Base-by-base conservation (phyloP, 2,329 filamentous ascomycete species). In the Calonectria ilicicola region DNA sequence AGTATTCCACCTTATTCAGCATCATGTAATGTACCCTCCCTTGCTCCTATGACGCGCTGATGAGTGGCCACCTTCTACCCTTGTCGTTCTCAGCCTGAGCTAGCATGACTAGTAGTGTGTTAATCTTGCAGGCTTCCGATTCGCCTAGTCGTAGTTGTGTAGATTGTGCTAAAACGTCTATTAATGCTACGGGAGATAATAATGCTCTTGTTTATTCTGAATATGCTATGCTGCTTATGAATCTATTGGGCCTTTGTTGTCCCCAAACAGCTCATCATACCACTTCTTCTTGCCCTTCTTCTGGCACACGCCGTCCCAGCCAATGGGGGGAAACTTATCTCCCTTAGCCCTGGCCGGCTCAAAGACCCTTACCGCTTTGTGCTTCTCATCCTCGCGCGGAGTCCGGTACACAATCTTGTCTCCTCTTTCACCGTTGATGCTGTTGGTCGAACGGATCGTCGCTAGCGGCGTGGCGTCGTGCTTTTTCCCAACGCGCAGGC, bases 271-370 rank as follows among this genome's bases (percentile, higher is more conserved):
- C 67, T 81, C 79, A 14, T 83, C 79, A 35, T 83, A 75, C 83
- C 83, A 84, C 26, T 65, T 73, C 10, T 60, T 60, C 60, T 66
- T 75, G 26, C 71, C 69, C 5, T 77, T 78, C 62, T 78, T 80
- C 65, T 84, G 82, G 65, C 83, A 84, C 3, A 84, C 75, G 5
- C 73, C 81, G 29, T 84, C 80, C 83, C 83, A 84, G 1, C 62
- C 67, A 27, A 83, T 77, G 1, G 78, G 68, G 17, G 68, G 29
- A 26, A 82, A 82, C 32, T 71, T 77, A 29, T 68, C 73, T 4
- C 53, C 69, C 8, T 56, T 27, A 23, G 71, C 49, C 17, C 63
- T 63, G 1, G 63, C 67, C 1, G 80, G 79, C n/a, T 77, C 75
- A 63, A 82, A 83, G 5, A 80, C 75, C 14, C 35, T 75, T 65